Evolutionary conservation across 2,329 filamentous ascomycete species (phyloP), one percentile per base, ranked within the genome.

Genomic region (Paraphoma sp.): DNA sequence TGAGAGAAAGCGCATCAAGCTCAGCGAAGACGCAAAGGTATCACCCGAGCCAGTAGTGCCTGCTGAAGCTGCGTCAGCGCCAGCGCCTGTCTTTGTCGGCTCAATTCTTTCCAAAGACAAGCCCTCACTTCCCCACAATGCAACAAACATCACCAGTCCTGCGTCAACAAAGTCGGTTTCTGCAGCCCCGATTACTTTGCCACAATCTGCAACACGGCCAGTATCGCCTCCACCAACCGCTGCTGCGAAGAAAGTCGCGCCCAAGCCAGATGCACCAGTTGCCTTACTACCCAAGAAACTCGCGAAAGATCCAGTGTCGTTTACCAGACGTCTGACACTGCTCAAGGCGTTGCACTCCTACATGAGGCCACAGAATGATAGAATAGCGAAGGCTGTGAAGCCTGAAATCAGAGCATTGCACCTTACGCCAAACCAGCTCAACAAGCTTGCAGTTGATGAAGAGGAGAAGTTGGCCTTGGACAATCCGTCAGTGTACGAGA

Each of bases 381-480:
- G 87, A 62, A 74, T 90, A 2, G 80, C 80, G 47, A 86, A 84
- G 53, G 80, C 80, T 43, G 78, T 77, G 29, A 82, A 81, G 31
- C 75, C 80, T 11, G 76, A 82, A 6, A 83, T 85, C 17, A 78
- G 81, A 42, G 77, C 80, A n/a, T 78, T 91, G 2, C 69, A 87
- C 14, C 74, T 92, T 45, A 84, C 84, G 1, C 81, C 86, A 1
- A 87, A 91, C 69, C 84, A 88, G 45, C 80, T 93, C 18, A 89
- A 93, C 59, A 85, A 84, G 63, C 81, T 86, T 58, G 86, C 87
- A 0, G 79, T 94, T 1, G 89, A 94, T 63, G 87, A 93, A 57
- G 96, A 99, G 77, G 88, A 96, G 72, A 85, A 85, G 36, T 80
- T 87, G 7, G 93, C 93, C 1, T 82, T 81, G 11, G 86, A 88